Evolutionary conservation across 495 filamentous ascomycete genomes (phyloP).

Genomic region (Daldinia concentrica): DNA sequence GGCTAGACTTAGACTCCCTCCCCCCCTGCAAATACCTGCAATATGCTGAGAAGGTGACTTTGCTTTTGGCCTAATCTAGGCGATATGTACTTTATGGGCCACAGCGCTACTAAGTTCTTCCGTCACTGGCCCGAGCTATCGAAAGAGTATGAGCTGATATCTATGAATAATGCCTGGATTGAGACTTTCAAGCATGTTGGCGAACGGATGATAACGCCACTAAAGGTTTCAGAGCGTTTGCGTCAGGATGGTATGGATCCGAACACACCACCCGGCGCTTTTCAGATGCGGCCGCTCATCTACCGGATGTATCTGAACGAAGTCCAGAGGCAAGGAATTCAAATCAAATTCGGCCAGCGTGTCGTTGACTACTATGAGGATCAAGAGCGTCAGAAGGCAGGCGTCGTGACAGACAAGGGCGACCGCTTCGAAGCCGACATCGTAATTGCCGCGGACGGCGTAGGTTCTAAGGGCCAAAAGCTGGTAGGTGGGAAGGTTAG

Average conservation of each 20-base stretch:
- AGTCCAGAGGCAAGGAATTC: conserved; percentile 58
- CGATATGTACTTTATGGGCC: conserved; percentile 65
- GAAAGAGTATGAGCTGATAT: conserved; percentile 56
- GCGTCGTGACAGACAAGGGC: conserved; percentile 60
- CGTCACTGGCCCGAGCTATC: conserved; percentile 65
- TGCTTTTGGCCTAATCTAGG: conserved; percentile 46
- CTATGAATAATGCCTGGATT: conserved; percentile 60
- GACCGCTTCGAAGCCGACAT: conserved; percentile 62
- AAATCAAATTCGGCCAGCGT: conserved; percentile 61
- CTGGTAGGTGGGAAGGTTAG: conserved; percentile 61
- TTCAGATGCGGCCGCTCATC: conserved; percentile 61
- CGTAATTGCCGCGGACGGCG: conserved; percentile 68
- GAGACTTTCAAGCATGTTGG: conserved; percentile 64
- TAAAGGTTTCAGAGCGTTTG: conserved; percentile 55
- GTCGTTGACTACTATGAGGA: conserved; percentile 64
- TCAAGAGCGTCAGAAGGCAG: conserved; percentile 49
- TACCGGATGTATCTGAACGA: conserved; percentile 66
- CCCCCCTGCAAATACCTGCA: background rate
- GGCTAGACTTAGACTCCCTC: background rate
- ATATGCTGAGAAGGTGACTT: conserved; percentile 9
- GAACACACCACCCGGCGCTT: conserved; percentile 53
- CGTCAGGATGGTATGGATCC: conserved; percentile 49
- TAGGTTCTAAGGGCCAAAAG: conserved; percentile 61
- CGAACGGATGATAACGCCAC: conserved; percentile 52
- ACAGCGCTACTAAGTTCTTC: conserved; percentile 59